Conservation (phyloP, 495 filamentous ascomycete species). For the Lasiosphaeria ovina region DNA sequence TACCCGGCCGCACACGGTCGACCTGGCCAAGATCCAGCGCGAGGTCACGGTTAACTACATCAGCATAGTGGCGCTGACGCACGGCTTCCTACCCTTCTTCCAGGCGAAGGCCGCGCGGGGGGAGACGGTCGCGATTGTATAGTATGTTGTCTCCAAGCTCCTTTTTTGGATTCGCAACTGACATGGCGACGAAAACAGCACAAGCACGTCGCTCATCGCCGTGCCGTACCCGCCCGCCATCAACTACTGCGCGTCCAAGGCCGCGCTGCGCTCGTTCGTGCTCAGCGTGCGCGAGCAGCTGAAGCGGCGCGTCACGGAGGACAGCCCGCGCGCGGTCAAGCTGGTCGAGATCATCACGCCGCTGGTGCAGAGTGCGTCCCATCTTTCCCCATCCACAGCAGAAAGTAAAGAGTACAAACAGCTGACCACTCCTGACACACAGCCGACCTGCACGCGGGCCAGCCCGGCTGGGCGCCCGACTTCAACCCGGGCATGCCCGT, state of each 20-base stretch:
- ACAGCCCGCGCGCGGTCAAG: background rate
- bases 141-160: background rate
- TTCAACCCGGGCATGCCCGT: slow-evolving; percentile 1
- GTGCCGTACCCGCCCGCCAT: background rate
- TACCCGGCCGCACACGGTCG: background rate
- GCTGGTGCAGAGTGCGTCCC: background rate
- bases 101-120: background rate
- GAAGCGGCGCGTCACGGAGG: background rate
- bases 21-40: background rate
- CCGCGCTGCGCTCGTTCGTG: background rate
- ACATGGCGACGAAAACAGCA: background rate
- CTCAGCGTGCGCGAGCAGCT: slow-evolving; percentile 2
- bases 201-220: background rate
- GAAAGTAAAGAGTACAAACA: no score
- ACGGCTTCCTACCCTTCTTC: background rate
- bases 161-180: background rate
- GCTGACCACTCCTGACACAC: no score
- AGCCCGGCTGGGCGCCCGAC: background rate
- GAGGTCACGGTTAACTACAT: background rate
- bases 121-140: background rate
- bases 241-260: slow-evolving; percentile 1
- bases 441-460: background rate
- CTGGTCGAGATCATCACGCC: background rate
- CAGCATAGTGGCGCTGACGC: background rate
- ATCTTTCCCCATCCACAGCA: no score